These are phyloP conservation scores for Candida pseudoviswanathii DNA, from an alignment of 1,139 yeast genomes.

Conservation along the genomic window DNA sequence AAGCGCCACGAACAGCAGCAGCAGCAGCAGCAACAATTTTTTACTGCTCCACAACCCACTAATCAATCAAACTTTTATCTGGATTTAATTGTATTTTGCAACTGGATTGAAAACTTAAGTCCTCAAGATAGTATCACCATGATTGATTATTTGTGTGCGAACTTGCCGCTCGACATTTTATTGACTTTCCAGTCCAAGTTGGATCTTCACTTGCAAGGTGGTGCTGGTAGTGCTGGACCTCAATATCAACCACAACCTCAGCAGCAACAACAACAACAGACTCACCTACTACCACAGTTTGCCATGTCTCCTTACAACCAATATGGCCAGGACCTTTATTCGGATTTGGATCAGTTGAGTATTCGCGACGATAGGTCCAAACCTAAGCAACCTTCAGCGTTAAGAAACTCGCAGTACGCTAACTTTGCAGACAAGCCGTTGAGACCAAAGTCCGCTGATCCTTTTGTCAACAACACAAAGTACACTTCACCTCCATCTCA, in stretches of 20 bases:
- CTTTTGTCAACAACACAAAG: conserved; percentile 20
- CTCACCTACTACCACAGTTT: conserved; percentile 7
- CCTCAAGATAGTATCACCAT: conserved; percentile 60
- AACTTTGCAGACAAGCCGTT: conserved; percentile 32
- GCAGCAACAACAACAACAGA: conserved; percentile 16
- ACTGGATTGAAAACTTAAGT: conserved; percentile 61
- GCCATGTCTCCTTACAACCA: conserved; percentile 12
- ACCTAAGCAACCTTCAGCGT: conserved; percentile 27
- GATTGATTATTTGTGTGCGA: conserved; percentile 58
- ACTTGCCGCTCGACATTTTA: conserved; percentile 50
- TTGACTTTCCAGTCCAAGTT: conserved; percentile 46
- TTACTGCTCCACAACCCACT: not conserved
- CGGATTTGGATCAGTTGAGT: conserved; percentile 34
- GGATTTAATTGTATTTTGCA: conserved; percentile 54
- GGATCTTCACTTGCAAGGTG: conserved; percentile 33
- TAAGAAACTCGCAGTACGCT: conserved; percentile 26
- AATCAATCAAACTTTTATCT: conserved; percentile 31
- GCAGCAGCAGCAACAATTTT: not conserved
- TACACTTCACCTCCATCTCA: conserved; percentile 17
- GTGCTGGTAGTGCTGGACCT: not conserved
- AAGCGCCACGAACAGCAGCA: conserved; percentile 16
- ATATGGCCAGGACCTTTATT: conserved; percentile 22
- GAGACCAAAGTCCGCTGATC: conserved; percentile 50
- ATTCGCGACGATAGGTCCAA: conserved; percentile 21
- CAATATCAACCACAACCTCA: conserved; percentile 17